Conservation (phyloP, 2,329 filamentous ascomycete genomes). For the Teratosphaeria pseudoeucalypti region DNA sequence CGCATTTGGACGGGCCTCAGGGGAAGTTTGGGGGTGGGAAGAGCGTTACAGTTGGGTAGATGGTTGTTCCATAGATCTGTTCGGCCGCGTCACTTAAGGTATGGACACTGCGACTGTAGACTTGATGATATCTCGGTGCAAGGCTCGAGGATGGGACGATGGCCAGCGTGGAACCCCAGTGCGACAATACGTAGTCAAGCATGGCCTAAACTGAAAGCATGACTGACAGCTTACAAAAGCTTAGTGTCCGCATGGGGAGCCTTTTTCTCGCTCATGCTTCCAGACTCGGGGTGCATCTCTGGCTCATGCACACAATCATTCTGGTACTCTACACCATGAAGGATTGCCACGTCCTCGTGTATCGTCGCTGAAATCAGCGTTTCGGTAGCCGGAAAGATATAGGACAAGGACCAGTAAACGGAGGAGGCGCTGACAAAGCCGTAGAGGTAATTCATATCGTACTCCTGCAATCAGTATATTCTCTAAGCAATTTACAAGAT, state of each 20-base stretch:
- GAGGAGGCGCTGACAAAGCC: slow-evolving; percentile 48
- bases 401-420: slow-evolving; percentile 45
- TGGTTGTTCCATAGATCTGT: background rate
- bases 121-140: too few species aligned
- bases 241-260: background rate
- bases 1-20: slow-evolving; percentile 45
- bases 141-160: too few species aligned
- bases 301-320: background rate
- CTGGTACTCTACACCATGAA: slow-evolving; percentile 13
- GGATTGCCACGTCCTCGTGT: slow-evolving; percentile 10
- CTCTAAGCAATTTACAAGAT: background rate
- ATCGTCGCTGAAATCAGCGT: slow-evolving; percentile 33
- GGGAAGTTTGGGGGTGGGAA: slow-evolving; percentile 41
- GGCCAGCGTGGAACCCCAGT: too few species aligned
- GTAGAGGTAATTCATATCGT: slow-evolving; percentile 56
- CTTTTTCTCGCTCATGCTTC: background rate
- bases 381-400: slow-evolving; percentile 39
- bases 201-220: too few species aligned
- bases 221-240: background rate
- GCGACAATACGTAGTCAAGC: too few species aligned
- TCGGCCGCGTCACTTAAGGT: too few species aligned
- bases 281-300: background rate
- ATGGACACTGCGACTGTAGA: too few species aligned
- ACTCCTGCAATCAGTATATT: slow-evolving; percentile 19
- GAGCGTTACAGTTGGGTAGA: background rate